phyloP scores from a whole-genome alignment of 2,329 filamentous ascomycete species.

The Sarocladiaceae sp. region DNA sequence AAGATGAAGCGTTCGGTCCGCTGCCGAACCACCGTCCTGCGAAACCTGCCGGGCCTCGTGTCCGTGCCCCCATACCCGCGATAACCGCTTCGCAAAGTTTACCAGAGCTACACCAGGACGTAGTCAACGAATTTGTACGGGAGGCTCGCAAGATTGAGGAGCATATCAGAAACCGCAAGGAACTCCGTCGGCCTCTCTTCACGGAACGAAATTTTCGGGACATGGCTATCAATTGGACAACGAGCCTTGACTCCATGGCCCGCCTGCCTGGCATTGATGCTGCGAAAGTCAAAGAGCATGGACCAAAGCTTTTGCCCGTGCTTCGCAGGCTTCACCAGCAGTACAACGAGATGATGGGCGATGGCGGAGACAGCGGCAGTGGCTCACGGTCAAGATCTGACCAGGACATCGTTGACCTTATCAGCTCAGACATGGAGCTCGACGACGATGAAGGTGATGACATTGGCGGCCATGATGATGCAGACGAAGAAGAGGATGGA shows the following conservation, averaged over 20 bases:
- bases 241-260: constrained; percentile 53
- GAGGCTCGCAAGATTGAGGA: constrained; percentile 56
- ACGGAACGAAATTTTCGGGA: constrained; percentile 62
- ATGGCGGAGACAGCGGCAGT: constrained; percentile 13
- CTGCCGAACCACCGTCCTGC: constrained; percentile 31
- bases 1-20: constrained; percentile 42
- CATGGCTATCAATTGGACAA: constrained; percentile 67
- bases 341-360: constrained; percentile 46
- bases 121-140: constrained; percentile 59
- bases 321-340: constrained; percentile 40
- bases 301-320: constrained; percentile 53
- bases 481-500: constrained; percentile 29
- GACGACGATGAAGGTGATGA: constrained; percentile 32
- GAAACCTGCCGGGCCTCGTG: constrained; percentile 21
- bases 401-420: constrained; percentile 48
- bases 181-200: constrained; percentile 55
- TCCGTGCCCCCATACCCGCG: background rate
- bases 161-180: constrained; percentile 52
- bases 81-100: constrained; percentile 24
- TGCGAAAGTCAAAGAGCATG: constrained; percentile 57
- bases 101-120: constrained; percentile 52
- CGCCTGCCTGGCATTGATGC: constrained; percentile 56
- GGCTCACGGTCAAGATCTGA: constrained; percentile 12
- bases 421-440: constrained; percentile 37
- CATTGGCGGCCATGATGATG: constrained; percentile 28